A percentile compares a stretch with the other conserved stretches of the same genome.
These are phyloP conservation scores for Berkeleyomyces rouxiae DNA, from an alignment of 2,329 filamentous ascomycete species.

Conservation along the genomic window DNA sequence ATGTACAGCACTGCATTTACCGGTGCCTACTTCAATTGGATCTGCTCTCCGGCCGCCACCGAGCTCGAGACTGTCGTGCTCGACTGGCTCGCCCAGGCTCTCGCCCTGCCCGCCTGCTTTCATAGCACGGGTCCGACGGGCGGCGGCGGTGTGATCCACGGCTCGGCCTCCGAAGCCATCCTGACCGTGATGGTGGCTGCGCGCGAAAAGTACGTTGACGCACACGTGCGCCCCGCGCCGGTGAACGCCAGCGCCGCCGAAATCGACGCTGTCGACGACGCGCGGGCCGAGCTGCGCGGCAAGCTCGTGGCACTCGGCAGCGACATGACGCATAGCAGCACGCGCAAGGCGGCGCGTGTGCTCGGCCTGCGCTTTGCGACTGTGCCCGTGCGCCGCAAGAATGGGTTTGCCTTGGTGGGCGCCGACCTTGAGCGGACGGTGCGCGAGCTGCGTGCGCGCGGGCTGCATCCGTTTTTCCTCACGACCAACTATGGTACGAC, in stretches of 20 bases:
- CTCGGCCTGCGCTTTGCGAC: constrained; percentile 66
- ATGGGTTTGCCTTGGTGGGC: constrained; percentile 56
- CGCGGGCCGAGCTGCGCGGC: constrained; percentile 47
- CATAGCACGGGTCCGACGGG: constrained; percentile 40
- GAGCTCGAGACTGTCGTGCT: constrained; percentile 86
- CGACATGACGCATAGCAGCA: constrained; percentile 65
- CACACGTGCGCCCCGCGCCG: constrained; percentile 34
- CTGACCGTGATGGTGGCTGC: constrained; percentile 78
- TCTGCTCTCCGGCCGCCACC: constrained; percentile 80
- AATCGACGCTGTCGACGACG: constrained; percentile 34
- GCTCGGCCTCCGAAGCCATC: constrained; percentile 74
- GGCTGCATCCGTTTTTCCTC: constrained; percentile 72
- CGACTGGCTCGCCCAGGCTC: constrained; percentile 71
- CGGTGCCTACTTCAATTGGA: constrained; percentile 91
- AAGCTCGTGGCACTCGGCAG: constrained; percentile 63
- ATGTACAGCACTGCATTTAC: constrained; percentile 82
- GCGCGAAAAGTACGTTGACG: constrained; percentile 57
- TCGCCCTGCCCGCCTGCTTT: constrained; percentile 58
- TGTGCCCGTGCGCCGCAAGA: constrained; percentile 43
- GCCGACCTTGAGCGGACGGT: constrained; percentile 43
- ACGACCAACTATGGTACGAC: constrained; percentile 77
- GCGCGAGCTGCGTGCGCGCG: constrained; percentile 46
- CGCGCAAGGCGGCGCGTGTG: constrained; percentile 74
- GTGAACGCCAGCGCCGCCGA: constrained; percentile 17
- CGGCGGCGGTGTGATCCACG: constrained; percentile 88